Conservation (phyloP, 148 eudicot genomes). For the Bassia scoparia region DNA sequence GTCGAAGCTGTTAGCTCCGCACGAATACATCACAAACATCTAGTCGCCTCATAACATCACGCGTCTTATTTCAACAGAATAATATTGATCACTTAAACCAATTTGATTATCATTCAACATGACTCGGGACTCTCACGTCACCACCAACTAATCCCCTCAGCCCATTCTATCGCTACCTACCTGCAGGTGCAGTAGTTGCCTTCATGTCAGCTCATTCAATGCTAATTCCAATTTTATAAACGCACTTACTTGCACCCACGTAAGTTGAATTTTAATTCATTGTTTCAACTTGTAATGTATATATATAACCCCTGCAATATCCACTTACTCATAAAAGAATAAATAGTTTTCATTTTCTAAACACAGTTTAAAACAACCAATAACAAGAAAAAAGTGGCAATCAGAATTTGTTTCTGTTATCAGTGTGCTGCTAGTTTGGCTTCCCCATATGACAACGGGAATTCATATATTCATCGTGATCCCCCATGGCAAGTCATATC, state of each 20-base stretch:
- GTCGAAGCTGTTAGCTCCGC: no score
- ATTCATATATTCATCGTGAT: constrained; percentile 15
- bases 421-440: constrained; percentile 40
- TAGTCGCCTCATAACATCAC: no score
- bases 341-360: neutral
- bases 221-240: constrained; percentile 2
- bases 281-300: constrained; percentile 25
- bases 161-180: no score
- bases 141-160: no score
- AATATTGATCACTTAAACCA: no score
- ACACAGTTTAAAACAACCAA: constrained; percentile 3
- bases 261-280: constrained; percentile 22
- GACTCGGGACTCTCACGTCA: constrained; percentile 17
- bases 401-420: constrained; percentile 28
- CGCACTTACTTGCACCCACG: constrained; percentile 52
- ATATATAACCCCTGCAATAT: constrained; percentile 20
- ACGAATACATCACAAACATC: no score
- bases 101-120: no score
- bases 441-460: constrained; percentile 21
- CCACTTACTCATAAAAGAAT: constrained; percentile 2
- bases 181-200: constrained; percentile 23
- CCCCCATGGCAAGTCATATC: constrained; percentile 1
- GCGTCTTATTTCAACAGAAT: no score
- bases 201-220: constrained; percentile 15
- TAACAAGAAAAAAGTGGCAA: constrained; percentile 36